Percentiles rank a stretch among this genome's conserved stretches.
These are phyloP conservation scores for Cryptococcus jaspeensis DNA, from an alignment of 1,284 basidiomycete genomes.

Conservation along the genomic window DNA sequence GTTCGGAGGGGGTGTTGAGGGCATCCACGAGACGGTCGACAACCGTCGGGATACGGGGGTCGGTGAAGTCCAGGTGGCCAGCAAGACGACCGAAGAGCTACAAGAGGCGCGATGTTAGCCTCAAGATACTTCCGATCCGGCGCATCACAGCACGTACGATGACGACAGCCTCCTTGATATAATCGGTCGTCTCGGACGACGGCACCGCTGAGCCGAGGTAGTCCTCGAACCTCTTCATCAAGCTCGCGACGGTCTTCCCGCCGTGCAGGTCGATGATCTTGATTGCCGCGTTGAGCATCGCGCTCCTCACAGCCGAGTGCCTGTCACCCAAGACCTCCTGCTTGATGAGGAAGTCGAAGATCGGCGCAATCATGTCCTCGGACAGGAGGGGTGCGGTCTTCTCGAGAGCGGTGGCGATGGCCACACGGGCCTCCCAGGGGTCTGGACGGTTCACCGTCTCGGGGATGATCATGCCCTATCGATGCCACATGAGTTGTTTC, in stretches of 20 bases:
- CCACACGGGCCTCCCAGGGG: conserved; percentile 82
- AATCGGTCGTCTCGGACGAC: conserved; percentile 72
- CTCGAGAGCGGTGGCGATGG: conserved; percentile 71
- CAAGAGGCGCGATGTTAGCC: conserved; percentile 1
- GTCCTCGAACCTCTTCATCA: conserved; percentile 82
- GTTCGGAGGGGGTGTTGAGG: conserved; percentile 90
- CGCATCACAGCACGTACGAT: conserved; percentile 54
- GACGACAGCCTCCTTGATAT: conserved; percentile 91
- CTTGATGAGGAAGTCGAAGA: conserved; percentile 84
- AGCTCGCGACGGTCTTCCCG: conserved; percentile 64
- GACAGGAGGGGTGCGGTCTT: conserved; percentile 69
- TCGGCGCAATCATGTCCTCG: conserved; percentile 65
- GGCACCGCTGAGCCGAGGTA: conserved; percentile 65
- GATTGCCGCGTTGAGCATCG: conserved; percentile 83
- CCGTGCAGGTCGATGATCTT: conserved; percentile 83
- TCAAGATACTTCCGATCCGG: neutral
- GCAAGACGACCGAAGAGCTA: conserved; percentile 86
- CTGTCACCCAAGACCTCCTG: conserved; percentile 88
- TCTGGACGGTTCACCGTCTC: conserved; percentile 87
- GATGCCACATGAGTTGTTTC: conserved; percentile 3
- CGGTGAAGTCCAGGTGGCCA: conserved; percentile 75
- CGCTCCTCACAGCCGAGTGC: conserved; percentile 73
- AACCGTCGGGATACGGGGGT: conserved; percentile 75
- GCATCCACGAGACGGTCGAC: conserved; percentile 88
- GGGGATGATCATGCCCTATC: conserved; percentile 88